A percentile compares a stretch with the other conserved stretches of the same genome.
phyloP scores from a whole-genome alignment of 2,329 filamentous ascomycete species.

The Penicillium sp. region DNA sequence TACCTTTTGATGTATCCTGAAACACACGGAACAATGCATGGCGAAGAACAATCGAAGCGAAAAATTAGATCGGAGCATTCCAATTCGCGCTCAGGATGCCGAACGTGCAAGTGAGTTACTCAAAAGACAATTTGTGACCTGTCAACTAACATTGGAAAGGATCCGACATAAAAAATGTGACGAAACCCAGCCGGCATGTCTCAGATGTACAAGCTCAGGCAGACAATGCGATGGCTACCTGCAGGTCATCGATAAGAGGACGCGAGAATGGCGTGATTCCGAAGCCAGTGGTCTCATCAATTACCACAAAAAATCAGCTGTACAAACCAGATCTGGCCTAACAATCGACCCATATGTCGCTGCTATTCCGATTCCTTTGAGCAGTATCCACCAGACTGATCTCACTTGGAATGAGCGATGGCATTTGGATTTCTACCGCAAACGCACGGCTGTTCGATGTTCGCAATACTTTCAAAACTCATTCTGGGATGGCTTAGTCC shows the following conservation, averaged over 20 bases:
- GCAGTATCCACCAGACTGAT: neutral
- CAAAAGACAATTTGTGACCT: too few species aligned
- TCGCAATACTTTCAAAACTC: neutral
- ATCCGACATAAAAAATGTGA: constrained; percentile 7
- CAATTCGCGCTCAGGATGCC: too few species aligned
- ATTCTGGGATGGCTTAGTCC: neutral
- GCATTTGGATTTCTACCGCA: neutral
- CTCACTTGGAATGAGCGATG: neutral
- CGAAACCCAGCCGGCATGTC: constrained; percentile 3
- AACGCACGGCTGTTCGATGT: neutral
- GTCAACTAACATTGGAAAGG: neutral
- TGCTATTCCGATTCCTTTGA: neutral
- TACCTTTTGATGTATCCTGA: too few species aligned
- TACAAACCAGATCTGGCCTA: too few species aligned
- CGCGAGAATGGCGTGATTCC: neutral
- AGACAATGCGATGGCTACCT: neutral
- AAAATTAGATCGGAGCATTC: too few species aligned
- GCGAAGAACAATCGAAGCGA: too few species aligned
- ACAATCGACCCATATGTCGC: neutral
- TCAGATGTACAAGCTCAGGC: neutral
- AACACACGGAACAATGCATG: too few species aligned
- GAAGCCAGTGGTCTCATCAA: too few species aligned
- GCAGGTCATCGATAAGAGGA: neutral
- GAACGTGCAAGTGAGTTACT: too few species aligned
- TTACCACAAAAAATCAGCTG: too few species aligned